Percentiles rank a stretch among this genome's conserved stretches.
Conservation (phyloP, 2,329 filamentous ascomycete species). For the Verticillium alfalfae region DNA sequence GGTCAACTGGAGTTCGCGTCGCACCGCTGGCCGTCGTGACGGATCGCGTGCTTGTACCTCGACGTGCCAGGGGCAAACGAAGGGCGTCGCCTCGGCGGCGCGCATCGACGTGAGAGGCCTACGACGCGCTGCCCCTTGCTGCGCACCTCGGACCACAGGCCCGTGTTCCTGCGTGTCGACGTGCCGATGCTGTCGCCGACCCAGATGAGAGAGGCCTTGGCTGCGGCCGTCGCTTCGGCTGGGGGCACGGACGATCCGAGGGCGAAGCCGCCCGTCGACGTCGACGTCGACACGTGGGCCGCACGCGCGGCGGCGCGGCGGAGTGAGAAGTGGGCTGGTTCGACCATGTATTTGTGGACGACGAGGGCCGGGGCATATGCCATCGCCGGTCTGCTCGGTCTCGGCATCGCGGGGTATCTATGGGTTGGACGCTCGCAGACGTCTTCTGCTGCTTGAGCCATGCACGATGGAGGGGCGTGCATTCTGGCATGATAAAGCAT, state of each 20-base stretch:
- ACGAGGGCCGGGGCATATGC: constrained; percentile 44
- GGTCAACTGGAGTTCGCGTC: constrained; percentile 65
- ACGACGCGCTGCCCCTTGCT: constrained; percentile 76
- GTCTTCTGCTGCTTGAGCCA: background rate
- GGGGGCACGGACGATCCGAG: constrained; percentile 29
- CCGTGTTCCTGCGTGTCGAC: constrained; percentile 67
- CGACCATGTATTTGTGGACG: constrained; percentile 49
- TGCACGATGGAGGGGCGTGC: constrained; percentile 7
- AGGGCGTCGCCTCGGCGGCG: constrained; percentile 32
- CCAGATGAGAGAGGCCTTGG: constrained; percentile 29
- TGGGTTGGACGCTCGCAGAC: constrained; percentile 6
- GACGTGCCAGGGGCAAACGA: constrained; percentile 37
- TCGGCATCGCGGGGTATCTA: constrained; percentile 42
- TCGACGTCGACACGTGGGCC: constrained; percentile 51
- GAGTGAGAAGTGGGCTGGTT: constrained; percentile 44
- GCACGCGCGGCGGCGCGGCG: constrained; percentile 39
- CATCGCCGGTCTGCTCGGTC: constrained; percentile 33
- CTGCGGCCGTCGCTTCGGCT: background rate
- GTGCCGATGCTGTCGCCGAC: constrained; percentile 53
- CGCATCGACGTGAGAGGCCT: constrained; percentile 54
- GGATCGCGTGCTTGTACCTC: constrained; percentile 82
- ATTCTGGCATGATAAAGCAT: background rate
- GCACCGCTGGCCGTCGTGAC: constrained; percentile 89
- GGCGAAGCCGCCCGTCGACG: constrained; percentile 39
- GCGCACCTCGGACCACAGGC: constrained; percentile 79